phyloP scores from a whole-genome alignment of 1,284 basidiomycete species.

The Trametes hirsuta region DNA sequence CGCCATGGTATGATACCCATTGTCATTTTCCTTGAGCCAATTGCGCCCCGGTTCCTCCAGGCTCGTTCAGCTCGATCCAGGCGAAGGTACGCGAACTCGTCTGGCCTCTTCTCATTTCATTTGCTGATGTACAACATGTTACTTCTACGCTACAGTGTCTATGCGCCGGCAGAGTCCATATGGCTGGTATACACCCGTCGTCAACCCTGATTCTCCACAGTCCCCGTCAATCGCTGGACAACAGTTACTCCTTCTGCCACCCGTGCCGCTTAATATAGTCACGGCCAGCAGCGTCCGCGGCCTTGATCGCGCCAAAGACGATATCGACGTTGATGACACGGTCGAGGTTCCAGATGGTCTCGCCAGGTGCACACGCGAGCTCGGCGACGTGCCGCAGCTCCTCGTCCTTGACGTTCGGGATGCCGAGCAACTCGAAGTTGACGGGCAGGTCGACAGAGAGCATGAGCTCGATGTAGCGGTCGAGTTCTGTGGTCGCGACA shows the following conservation, averaged over 20 bases:
- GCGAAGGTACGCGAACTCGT: too few relatives aligned
- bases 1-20: too few relatives aligned
- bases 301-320: constrained; percentile 37
- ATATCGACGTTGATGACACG: constrained; percentile 34
- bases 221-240: too few relatives aligned
- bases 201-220: not conserved
- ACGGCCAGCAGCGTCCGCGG: constrained; percentile 36
- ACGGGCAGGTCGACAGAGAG: constrained; percentile 38
- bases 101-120: too few relatives aligned
- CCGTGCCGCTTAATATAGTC: constrained; percentile 32
- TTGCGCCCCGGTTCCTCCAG: too few relatives aligned
- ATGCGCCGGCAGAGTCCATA: too few relatives aligned
- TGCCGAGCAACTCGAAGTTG: constrained; percentile 37
- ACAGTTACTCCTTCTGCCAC: constrained; percentile 18
- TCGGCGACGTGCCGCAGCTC: constrained; percentile 35
- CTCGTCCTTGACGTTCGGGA: constrained; percentile 35
- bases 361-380: constrained; percentile 33
- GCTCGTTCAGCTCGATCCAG: too few relatives aligned
- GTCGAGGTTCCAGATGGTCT: constrained; percentile 42
- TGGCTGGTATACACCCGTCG: not conserved
- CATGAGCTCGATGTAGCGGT: constrained; percentile 39
- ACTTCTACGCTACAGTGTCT: too few relatives aligned
- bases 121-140: too few relatives aligned
- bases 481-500: constrained; percentile 30
- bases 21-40: too few relatives aligned